Base-by-base conservation (phyloP, 768 basidiomycete genomes). In the Phanerochaete sordida region DNA sequence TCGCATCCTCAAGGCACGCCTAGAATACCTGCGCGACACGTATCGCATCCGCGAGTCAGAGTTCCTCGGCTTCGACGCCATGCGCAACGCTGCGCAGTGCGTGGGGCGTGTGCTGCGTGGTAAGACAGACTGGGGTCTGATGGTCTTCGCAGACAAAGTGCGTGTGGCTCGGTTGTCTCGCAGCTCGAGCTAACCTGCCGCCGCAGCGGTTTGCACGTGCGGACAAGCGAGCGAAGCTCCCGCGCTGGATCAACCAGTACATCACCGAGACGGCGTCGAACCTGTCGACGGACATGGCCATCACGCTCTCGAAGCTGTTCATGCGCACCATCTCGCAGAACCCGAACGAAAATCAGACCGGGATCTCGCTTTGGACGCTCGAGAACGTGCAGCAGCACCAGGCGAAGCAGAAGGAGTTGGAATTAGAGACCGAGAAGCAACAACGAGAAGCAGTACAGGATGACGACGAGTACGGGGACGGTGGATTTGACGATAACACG, bases 131-230 rank as follows among this genome's bases (percentile, higher is more conserved):
- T 99, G 97, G 93, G 97, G 97, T 33, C 74, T 99, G 68, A 99
- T 99, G 97, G 87, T 98, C 12, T 99, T 99, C 72, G 97, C 97
- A 0, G 97, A 99, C 75, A 97, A 96, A 85, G 97, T 95, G 31
- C n/a, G 53, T n/a, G n/a, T n/a, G n/a, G n/a, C n/a, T 54, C 33
- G 8, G 37, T 26, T 54, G 35, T n/a, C n/a, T n/a, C n/a, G n/a
- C n/a, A n/a, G n/a, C n/a, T n/a, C n/a, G n/a, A n/a, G n/a, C 23
- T 26, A 30, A 26, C 49, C 30, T 52, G 30, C 23, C 26, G 26
- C 28, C 26, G 48, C 24, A 96, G 93, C 88, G 93, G 23, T 96
- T 94, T 70, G 93, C 93, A 12, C 84, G 94, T 51, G 89, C 90
- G 7, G 93, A 96, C 69, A 96, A 96, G 76, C 84, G 96, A 37